phyloP scores from a whole-genome alignment of 495 filamentous ascomycete species.

The Letharia columbiana region DNA sequence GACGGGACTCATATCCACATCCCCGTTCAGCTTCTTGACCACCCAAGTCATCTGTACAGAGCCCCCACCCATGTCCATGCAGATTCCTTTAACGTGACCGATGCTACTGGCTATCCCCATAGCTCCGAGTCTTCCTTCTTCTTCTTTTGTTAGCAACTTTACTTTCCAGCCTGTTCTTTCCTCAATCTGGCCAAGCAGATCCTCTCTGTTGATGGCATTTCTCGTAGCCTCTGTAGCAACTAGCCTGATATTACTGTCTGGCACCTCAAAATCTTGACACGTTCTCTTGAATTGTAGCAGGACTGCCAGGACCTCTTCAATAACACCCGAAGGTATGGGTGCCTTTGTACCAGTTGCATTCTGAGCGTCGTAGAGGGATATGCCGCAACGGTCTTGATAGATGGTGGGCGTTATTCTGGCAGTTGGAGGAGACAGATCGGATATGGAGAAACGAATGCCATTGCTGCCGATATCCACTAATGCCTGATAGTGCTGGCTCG shows the following conservation, averaged over 20 bases:
- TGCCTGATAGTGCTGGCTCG: conserved; percentile 27
- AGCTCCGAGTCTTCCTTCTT: conserved; percentile 76
- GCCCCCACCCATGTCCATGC: conserved; percentile 85
- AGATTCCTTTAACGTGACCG: conserved; percentile 55
- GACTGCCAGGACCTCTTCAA: conserved; percentile 52
- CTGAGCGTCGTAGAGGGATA: conserved; percentile 88
- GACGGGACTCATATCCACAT: conserved; percentile 41
- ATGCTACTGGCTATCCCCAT: conserved; percentile 77
- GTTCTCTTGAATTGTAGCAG: conserved; percentile 64
- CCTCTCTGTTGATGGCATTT: conserved; percentile 62
- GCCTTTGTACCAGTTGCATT: conserved; percentile 38
- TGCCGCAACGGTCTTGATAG: conserved; percentile 66
- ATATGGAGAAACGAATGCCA: conserved; percentile 89
- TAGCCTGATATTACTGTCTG: conserved; percentile 52
- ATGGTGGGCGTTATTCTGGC: conserved; percentile 66
- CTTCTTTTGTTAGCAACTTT: conserved; percentile 62
- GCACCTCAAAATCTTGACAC: conserved; percentile 64
- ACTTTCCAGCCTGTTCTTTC: conserved; percentile 55
- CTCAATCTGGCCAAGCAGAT: conserved; percentile 57
- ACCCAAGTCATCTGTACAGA: conserved; percentile 89
- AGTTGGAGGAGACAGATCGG: conserved; percentile 60
- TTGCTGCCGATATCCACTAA: conserved; percentile 81
- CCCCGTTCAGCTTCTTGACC: conserved; percentile 42
- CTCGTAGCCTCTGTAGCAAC: conserved; percentile 88
- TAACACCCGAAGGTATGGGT: conserved; percentile 55